A percentile compares a stretch with the other conserved stretches of the same genome.
Conservation (phyloP, 1,284 basidiomycete species). For the Afroboletus lepidellus region DNA sequence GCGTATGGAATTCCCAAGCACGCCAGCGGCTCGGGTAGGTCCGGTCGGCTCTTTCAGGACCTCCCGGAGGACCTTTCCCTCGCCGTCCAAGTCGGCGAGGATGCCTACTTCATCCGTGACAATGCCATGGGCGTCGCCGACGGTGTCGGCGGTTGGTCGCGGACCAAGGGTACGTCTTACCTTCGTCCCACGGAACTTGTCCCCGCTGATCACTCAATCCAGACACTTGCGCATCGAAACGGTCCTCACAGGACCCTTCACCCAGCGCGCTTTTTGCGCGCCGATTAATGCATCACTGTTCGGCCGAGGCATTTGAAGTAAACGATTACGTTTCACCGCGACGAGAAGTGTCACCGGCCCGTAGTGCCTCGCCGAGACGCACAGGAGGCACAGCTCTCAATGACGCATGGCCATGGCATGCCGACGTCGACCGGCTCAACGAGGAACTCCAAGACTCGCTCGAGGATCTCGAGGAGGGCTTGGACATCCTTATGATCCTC, state of each 20-base stretch:
- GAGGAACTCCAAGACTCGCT: slow-evolving; percentile 51
- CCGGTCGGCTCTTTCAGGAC: slow-evolving; percentile 27
- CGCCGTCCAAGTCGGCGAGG: slow-evolving; percentile 80
- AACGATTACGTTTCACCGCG: slow-evolving; percentile 11
- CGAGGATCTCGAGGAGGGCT: slow-evolving; percentile 62
- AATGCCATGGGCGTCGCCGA: slow-evolving; percentile 89
- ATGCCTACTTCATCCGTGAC: slow-evolving; percentile 80
- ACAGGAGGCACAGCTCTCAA: slow-evolving; percentile 26
- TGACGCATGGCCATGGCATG: slow-evolving; percentile 31
- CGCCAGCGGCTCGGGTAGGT: slow-evolving; percentile 31
- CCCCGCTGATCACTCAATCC: neutral
- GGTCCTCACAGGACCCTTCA: slow-evolving; percentile 39
- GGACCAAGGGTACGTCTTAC: slow-evolving; percentile 28
- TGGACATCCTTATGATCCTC: slow-evolving; percentile 64
- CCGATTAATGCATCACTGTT: slow-evolving; percentile 85
- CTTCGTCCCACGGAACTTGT: slow-evolving; percentile 14
- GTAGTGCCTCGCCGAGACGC: slow-evolving; percentile 30
- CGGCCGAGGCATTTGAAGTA: slow-evolving; percentile 44
- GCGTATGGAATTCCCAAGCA: slow-evolving; percentile 67
- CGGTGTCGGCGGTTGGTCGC: slow-evolving; percentile 88
- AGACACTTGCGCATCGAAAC: slow-evolving; percentile 25
- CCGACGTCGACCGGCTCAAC: slow-evolving; percentile 42
- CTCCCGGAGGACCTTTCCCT: slow-evolving; percentile 38
- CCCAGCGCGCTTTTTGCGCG: slow-evolving; percentile 80
- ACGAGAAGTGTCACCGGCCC: slow-evolving; percentile 28